Evolutionary conservation across 1,139 yeast species (phyloP).

Genomic region (Pichia sp.): DNA sequence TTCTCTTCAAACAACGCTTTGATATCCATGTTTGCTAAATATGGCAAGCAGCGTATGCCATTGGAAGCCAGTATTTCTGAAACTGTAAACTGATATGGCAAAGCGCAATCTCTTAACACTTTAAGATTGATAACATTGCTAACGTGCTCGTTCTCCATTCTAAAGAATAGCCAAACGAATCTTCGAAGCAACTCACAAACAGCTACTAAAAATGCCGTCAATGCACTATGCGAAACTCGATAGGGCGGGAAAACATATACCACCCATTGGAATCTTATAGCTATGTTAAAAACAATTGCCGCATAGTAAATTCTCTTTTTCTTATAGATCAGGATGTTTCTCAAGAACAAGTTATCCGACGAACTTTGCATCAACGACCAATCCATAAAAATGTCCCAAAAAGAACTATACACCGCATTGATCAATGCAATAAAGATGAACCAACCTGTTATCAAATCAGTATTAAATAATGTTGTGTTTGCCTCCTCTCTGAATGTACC

Average conservation of each 20-base stretch:
- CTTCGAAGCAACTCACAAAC: conserved; percentile 75
- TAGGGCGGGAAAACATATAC: conserved; percentile 66
- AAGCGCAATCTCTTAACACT: conserved; percentile 78
- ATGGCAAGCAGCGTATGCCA: not conserved
- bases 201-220: conserved; percentile 76
- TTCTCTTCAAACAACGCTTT: not conserved
- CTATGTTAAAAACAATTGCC: conserved; percentile 66
- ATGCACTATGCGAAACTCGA: conserved; percentile 82
- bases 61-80: not conserved
- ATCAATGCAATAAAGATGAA: conserved; percentile 5
- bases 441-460: conserved; percentile 1
- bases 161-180: conserved; percentile 79
- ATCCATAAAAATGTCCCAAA: conserved; percentile 94
- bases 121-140: conserved; percentile 78
- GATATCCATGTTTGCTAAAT: not conserved
- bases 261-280: conserved; percentile 84
- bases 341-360: conserved; percentile 49
- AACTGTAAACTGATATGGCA: conserved; percentile 47
- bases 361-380: conserved; percentile 77
- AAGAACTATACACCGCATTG: conserved; percentile 33
- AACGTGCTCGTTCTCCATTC: conserved; percentile 94
- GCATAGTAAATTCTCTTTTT: conserved; percentile 54
- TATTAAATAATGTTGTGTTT: not conserved
- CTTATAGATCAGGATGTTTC: conserved; percentile 58
- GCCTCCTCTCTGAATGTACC: conserved; percentile 25